Percentiles rank a stretch among this genome's conserved stretches.
Conservation (phyloP, 176 grass and related monocot species). For the Cenchrus purpureus region DNA sequence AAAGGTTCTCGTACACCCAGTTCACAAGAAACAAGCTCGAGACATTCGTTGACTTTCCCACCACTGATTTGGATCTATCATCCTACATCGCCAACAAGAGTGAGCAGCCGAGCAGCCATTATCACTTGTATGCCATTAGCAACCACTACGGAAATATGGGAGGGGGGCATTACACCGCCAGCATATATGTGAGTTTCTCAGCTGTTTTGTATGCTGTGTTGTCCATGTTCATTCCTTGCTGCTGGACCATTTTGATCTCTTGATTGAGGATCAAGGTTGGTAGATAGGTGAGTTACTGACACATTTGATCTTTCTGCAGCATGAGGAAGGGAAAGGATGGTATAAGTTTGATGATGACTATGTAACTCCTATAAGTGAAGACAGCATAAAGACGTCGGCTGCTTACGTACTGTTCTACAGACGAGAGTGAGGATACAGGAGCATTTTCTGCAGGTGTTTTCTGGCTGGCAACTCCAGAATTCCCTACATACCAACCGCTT, state of each 20-base stretch:
- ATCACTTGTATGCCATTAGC: conserved; percentile 79
- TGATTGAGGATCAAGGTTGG: conserved; percentile 14
- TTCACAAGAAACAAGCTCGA: conserved; percentile 92
- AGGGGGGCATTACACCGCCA: conserved; percentile 90
- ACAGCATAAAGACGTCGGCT: conserved; percentile 77
- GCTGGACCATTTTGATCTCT: background rate
- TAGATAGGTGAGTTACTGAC: conserved; percentile 33
- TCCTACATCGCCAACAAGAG: conserved; percentile 56
- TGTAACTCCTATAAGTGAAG: conserved; percentile 66
- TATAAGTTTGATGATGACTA: conserved; percentile 88
- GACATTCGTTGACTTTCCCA: conserved; percentile 91
- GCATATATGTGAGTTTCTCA: conserved; percentile 68
- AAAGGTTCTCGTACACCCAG: conserved; percentile 84
- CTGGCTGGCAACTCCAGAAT: conserved; percentile 15
- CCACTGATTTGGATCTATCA: conserved; percentile 72
- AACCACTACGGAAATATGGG: conserved; percentile 96
- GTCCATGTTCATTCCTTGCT: background rate
- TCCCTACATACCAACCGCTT: background rate
- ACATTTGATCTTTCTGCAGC: conserved; percentile 52
- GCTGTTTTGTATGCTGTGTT: conserved; percentile 2
- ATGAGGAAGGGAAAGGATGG: conserved; percentile 76
- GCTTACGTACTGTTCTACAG: conserved; percentile 94
- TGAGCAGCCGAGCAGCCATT: conserved; percentile 48
- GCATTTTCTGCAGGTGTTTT: conserved; percentile 14
- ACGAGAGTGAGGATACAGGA: conserved; percentile 43